These are phyloP conservation scores for Gossypium arboreum DNA, from an alignment of 345 rosid species.

Conservation along the genomic window DNA sequence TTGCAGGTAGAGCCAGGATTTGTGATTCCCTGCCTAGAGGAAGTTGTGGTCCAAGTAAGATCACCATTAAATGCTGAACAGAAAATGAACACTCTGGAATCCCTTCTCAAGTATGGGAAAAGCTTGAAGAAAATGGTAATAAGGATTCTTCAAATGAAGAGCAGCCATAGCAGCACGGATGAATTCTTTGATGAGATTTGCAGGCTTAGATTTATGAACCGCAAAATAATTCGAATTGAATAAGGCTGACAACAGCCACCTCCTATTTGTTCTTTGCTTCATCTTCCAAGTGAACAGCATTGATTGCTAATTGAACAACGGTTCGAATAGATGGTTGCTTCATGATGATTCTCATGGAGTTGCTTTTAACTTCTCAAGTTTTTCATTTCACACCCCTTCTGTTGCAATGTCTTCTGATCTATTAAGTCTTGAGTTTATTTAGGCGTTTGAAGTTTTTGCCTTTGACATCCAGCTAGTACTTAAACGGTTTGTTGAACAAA, in stretches of 20 bases:
- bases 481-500: background rate
- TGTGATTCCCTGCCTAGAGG: slow-evolving; percentile 69
- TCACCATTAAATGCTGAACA: slow-evolving; percentile 95
- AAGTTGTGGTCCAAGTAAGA: slow-evolving; percentile 79
- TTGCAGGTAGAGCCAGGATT: slow-evolving; percentile 73
- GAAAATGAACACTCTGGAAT: slow-evolving; percentile 87
- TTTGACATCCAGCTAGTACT: background rate
- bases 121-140: slow-evolving; percentile 58
- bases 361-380: background rate
- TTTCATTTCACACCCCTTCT: background rate
- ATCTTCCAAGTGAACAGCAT: background rate
- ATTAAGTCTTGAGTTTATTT: background rate
- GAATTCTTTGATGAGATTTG: slow-evolving; percentile 93
- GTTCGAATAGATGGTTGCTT: slow-evolving; percentile 26
- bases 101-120: slow-evolving; percentile 64
- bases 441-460: background rate
- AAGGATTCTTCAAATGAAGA: slow-evolving; percentile 90
- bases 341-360: background rate
- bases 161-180: slow-evolving; percentile 82
- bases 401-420: slow-evolving; percentile 23
- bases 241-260: slow-evolving; percentile 21
- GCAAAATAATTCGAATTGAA: slow-evolving; percentile 37
- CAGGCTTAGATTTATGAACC: slow-evolving; percentile 62
- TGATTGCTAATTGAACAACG: background rate
- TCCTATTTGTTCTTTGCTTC: background rate